Evolutionary conservation across 2,329 filamentous ascomycete species (phyloP).

Genomic region (Sporothrix brasiliensis): DNA sequence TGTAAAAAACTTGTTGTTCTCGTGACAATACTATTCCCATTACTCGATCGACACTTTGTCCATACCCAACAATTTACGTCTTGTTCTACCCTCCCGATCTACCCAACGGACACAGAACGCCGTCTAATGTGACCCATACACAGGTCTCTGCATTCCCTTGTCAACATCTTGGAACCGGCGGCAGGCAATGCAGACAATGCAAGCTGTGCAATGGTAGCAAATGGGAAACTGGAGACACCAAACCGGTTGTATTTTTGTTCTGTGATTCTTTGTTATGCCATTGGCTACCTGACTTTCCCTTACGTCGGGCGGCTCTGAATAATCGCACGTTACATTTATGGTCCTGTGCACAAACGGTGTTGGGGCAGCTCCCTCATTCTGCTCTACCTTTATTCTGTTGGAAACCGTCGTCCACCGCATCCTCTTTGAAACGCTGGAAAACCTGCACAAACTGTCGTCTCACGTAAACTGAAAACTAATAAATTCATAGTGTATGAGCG

Average conservation of each 20-base stretch:
- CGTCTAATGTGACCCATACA: background rate
- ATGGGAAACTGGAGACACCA: background rate
- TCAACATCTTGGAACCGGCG: constrained; percentile 10
- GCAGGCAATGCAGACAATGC: constrained; percentile 13
- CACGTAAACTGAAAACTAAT: background rate
- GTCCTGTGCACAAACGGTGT: background rate
- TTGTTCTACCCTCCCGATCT: constrained; percentile 6
- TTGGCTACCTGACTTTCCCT: background rate
- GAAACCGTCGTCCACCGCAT: no score
- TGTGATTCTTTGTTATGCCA: constrained; percentile 23
- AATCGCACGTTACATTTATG: background rate
- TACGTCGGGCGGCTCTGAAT: constrained; percentile 2
- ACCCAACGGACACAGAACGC: background rate
- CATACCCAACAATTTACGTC: background rate
- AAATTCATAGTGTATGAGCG: constrained; percentile 22
- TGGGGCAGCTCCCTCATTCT: background rate
- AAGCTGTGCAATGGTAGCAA: background rate
- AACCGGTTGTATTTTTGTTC: background rate
- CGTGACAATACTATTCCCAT: constrained; percentile 22
- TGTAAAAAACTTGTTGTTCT: background rate
- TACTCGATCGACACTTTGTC: constrained; percentile 25
- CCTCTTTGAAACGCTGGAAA: background rate
- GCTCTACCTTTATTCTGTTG: background rate
- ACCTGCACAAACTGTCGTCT: no score
- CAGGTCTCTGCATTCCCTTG: background rate